Conservation (phyloP, 768 basidiomycete genomes). For the Obba rivulosa region DNA sequence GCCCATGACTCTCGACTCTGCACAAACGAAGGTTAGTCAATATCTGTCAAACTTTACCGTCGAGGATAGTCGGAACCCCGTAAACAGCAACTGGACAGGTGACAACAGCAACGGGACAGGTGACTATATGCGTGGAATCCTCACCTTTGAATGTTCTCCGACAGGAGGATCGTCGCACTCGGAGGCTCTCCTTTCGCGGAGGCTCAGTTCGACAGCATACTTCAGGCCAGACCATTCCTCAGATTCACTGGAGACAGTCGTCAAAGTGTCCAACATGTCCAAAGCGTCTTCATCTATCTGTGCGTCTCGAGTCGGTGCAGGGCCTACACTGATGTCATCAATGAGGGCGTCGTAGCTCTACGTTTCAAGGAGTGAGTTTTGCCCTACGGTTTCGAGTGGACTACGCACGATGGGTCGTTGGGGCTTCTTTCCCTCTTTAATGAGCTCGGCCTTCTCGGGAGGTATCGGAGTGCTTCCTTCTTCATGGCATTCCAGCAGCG, state of each 20-base stretch:
- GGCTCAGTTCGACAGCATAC: constrained; percentile 38
- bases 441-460: constrained; percentile 1
- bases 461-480: background rate
- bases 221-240: constrained; percentile 41
- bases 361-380: constrained; percentile 16
- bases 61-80: background rate
- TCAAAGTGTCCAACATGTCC: constrained; percentile 20
- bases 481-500: background rate
- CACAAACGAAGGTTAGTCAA: background rate
- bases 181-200: constrained; percentile 20
- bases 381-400: background rate
- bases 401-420: background rate
- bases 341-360: constrained; percentile 1
- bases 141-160: constrained; percentile 38
- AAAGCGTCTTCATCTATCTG: constrained; percentile 4
- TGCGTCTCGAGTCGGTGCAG: background rate
- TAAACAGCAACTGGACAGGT: background rate
- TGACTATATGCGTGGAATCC: background rate
- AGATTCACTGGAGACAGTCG: constrained; percentile 13
- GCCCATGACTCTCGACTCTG: constrained; percentile 44
- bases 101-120: too few relatives aligned
- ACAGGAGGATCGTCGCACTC: background rate
- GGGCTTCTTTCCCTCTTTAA: constrained; percentile 9
- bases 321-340: background rate
- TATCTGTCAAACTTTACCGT: background rate